Base-by-base conservation (phyloP, 768 basidiomycete genomes). In the Leccinum imitatum region DNA sequence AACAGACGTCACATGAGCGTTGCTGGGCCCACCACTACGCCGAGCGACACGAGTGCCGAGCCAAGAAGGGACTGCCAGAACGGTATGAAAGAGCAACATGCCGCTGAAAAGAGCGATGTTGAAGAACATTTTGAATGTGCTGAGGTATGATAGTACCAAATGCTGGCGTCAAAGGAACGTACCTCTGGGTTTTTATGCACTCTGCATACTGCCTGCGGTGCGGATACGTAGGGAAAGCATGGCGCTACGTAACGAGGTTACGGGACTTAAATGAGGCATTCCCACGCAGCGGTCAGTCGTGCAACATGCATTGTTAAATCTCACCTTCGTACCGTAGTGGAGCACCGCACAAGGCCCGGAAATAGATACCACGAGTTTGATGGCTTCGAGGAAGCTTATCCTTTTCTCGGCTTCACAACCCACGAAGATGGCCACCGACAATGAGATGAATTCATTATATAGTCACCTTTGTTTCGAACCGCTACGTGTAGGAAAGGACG, bases 41-140 rank as follows among this genome's bases (percentile, higher is more conserved):
- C 19, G 44, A 19, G 19, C 19, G 57, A 10, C 50, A 17, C 39
- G 54, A 25, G 53, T 4, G 39, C 47, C 52, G 7, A 19, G 7
- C n/a, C 9, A n/a, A 17, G 62, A 31, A 17, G 57, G 55, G n/a
- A 50, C 8, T 11, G 54, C 63, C 33, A 60, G 15, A 25, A 48
- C 50, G 2, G 14, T 19, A 6, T 39, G 21, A 15, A 13, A 39
- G 25, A 60, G 23, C 11, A 46, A 57, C 8, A 65, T 41, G 21
- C 14, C 14, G n/a, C 56, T 19, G 47, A 30, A 30, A 19, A 64
- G 41, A 8, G 37, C 35, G 5, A 25, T 4, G n/a, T 31, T 53
- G 39, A 47, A 59, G 9, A 56, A n/a, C 54, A 64, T 64, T 21
- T 6, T 30, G 33, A 47, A 19, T 47, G 31, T 15, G 8, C 50